Evolutionary conservation across 495 filamentous ascomycete genomes (phyloP).

Genomic region (Xylaria nigripes): DNA sequence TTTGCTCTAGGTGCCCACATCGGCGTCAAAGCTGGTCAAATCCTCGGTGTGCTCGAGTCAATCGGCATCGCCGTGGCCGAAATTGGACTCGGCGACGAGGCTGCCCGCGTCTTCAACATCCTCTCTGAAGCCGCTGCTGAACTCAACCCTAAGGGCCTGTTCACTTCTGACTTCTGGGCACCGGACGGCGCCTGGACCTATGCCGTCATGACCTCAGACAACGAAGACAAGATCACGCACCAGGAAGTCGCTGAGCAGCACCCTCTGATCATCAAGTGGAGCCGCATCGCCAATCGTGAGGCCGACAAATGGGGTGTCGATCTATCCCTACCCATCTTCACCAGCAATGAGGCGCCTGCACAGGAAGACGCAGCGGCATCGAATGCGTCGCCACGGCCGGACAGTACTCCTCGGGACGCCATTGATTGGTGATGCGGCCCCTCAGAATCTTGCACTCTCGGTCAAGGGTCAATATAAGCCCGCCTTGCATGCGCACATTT

Average conservation of each 20-base stretch:
- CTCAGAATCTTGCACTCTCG: neutral
- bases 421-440: constrained; percentile 4
- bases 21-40: constrained; percentile 59
- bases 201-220: constrained; percentile 33
- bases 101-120: constrained; percentile 27
- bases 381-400: neutral
- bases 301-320: constrained; percentile 28
- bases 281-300: constrained; percentile 33
- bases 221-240: constrained; percentile 32
- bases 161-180: constrained; percentile 52
- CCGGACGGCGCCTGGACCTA: constrained; percentile 57
- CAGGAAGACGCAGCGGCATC: neutral
- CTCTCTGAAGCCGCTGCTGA: constrained; percentile 50
- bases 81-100: constrained; percentile 10
- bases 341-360: neutral
- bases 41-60: constrained; percentile 66
- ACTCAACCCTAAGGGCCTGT: constrained; percentile 53
- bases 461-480: no score
- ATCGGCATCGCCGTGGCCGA: constrained; percentile 35
- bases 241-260: constrained; percentile 50
- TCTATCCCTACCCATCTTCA: constrained; percentile 1
- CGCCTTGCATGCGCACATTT: no score
- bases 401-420: neutral
- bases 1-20: constrained; percentile 71
- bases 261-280: constrained; percentile 53